Evolutionary conservation across 208 protist species (phyloP), one percentile per base, ranked within the genome.

Genomic region (Acanthamoeba royreba): DNA sequence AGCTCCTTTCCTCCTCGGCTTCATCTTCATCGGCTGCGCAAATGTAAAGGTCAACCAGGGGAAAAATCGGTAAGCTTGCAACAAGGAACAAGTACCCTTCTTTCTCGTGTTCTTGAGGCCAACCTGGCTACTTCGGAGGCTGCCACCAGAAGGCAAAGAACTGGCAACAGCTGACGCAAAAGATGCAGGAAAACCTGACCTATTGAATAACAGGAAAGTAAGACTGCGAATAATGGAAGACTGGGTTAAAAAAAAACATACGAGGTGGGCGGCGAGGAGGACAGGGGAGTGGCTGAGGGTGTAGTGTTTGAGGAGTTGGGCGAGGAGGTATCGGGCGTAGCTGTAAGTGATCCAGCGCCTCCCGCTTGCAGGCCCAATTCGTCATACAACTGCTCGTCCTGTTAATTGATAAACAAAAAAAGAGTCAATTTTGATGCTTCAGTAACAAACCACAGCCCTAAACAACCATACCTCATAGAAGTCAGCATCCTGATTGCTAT

Each of bases 401-500:
- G 63, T 9, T 55, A 19, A 19, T 55, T 55, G 49, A 19, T 55
- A 9, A 55, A 9, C 13, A 19, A 9, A 19, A 19, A 55, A 55
- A 55, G 49, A n/a, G n/a, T n/a, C n/a, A n/a, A n/a, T n/a, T n/a
- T n/a, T n/a, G n/a, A n/a, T n/a, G n/a, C n/a, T n/a, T n/a, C n/a
- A n/a, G n/a, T n/a, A n/a, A n/a, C n/a, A n/a, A n/a, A n/a, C n/a
- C n/a, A n/a, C n/a, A n/a, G n/a, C n/a, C n/a, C n/a, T n/a, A n/a
- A n/a, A n/a, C n/a, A n/a, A n/a, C n/a, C n/a, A 35, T 19, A 74
- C 63, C 53, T 91, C 85, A 69, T 91, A 91, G 55, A 91, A 91
- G 85, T 91, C 85, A 5, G 85, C 53, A 5, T 91, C 85, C 38
- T 93, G 89, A 43, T 93, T 93, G 89, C 69, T 93, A 31, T 93